Evolutionary conservation across 352 stramenopile genomes (phyloP).

Genomic region (Aphanomyces stellatus): DNA sequence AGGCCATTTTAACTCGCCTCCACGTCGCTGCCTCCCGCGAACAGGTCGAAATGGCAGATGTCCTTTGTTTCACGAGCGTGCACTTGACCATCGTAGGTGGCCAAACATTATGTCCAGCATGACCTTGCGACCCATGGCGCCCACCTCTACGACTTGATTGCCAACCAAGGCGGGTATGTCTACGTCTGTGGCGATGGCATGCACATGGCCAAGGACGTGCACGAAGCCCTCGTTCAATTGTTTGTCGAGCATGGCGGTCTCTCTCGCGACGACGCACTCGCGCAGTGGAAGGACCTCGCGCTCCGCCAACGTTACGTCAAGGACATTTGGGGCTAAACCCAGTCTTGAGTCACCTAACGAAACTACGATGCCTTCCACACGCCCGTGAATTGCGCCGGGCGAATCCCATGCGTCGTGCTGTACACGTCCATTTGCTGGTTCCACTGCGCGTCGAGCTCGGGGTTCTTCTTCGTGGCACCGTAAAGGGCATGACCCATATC

Average conservation of each 20-base stretch:
- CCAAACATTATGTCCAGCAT: conserved; percentile 94
- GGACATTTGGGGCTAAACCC: conserved; percentile 75
- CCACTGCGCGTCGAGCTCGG: background rate
- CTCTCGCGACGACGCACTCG: conserved; percentile 46
- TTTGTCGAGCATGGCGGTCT: conserved; percentile 59
- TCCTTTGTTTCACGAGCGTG: too few relatives aligned
- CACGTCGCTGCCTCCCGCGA: conserved; percentile 91
- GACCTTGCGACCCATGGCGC: conserved; percentile 48
- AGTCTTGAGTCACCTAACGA: background rate
- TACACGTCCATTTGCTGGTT: background rate
- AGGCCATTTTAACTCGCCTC: conserved; percentile 72
- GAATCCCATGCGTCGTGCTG: background rate
- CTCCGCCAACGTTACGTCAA: conserved; percentile 76
- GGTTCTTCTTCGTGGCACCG: conserved; percentile 13
- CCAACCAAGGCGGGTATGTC: conserved; percentile 68
- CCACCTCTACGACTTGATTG: conserved; percentile 65
- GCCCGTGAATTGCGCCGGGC: background rate
- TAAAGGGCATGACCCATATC: conserved; percentile 28
- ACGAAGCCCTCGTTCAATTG: conserved; percentile 71
- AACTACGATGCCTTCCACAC: background rate
- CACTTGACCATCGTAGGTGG: too few relatives aligned
- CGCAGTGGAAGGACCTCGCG: conserved; percentile 45
- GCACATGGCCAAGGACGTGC: conserved; percentile 93
- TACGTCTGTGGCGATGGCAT: conserved; percentile 95
- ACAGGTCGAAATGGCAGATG: conserved; percentile 18